Conservation (phyloP, 495 filamentous ascomycete genomes). For the Acidiella bohemica region DNA sequence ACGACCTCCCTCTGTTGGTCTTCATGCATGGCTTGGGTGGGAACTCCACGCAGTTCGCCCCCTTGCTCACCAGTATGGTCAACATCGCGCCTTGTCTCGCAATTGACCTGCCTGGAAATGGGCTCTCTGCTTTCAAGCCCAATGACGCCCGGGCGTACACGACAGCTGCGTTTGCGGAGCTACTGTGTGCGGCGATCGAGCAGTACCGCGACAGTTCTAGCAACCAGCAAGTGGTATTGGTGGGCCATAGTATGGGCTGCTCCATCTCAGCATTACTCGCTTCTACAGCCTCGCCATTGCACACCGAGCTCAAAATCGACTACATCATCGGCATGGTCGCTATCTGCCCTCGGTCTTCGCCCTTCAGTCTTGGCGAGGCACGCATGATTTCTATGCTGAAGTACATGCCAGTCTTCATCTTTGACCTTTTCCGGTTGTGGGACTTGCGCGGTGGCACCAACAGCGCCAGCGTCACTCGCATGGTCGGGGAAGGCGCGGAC, state of each 20-base stretch:
- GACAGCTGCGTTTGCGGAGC: constrained; percentile 56
- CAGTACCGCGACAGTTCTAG: constrained; percentile 48
- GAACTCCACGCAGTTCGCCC: constrained; percentile 73
- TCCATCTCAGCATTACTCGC: constrained; percentile 63
- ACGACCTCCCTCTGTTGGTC: constrained; percentile 63
- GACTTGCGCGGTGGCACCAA: constrained; percentile 66
- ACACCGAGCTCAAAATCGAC: constrained; percentile 33
- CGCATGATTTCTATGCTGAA: constrained; percentile 43
- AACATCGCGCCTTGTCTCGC: constrained; percentile 80
- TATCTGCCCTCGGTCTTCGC: constrained; percentile 59
- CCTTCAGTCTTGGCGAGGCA: constrained; percentile 42
- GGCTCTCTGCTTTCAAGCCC: constrained; percentile 57
- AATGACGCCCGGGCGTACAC: constrained; percentile 53
- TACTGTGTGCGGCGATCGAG: constrained; percentile 60
- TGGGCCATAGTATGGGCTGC: constrained; percentile 82
- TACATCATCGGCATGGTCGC: constrained; percentile 64
- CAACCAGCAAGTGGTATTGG: constrained; percentile 63
- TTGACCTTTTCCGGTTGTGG: constrained; percentile 66
- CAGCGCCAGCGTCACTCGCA: constrained; percentile 64
- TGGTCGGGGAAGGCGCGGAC: constrained; percentile 64
- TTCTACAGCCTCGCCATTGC: constrained; percentile 42
- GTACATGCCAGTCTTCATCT: constrained; percentile 53
- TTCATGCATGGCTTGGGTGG: constrained; percentile 89
- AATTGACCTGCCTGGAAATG: constrained; percentile 83
- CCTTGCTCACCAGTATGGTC: constrained; percentile 66